phyloP scores from a whole-genome alignment of 306 rosid genomes.

The Dicorynia guianensis region DNA sequence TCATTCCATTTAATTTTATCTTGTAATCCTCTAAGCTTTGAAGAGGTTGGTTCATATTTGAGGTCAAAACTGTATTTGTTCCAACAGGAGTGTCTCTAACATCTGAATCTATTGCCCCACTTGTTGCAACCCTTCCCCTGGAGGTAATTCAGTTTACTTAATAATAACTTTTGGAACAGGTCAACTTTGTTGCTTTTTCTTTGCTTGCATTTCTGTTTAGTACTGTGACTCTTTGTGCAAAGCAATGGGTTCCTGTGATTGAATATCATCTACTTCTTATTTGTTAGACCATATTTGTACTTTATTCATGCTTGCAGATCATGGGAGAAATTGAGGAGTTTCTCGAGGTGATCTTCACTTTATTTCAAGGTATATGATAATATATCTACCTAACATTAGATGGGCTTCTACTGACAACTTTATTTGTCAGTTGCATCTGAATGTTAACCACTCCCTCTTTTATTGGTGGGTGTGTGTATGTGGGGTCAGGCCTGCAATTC shows the following conservation, averaged over 20 bases:
- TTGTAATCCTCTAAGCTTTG: constrained; percentile 20
- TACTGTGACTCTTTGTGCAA: constrained; percentile 13
- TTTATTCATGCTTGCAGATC: constrained; percentile 52
- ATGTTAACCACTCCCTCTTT: background rate
- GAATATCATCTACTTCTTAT: background rate
- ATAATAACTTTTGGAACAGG: constrained; percentile 6
- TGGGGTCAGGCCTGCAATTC: constrained; percentile 79
- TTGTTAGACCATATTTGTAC: constrained; percentile 1
- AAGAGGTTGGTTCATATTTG: constrained; percentile 36
- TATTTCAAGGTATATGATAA: constrained; percentile 72
- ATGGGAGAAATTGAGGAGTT: constrained; percentile 82
- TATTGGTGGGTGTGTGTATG: background rate
- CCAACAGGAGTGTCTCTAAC: constrained; percentile 80
- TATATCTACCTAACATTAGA: constrained; percentile 7
- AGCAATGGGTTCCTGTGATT: constrained; percentile 8
- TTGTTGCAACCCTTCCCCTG: constrained; percentile 84
- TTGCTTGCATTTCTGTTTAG: background rate
- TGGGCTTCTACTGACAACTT: constrained; percentile 21
- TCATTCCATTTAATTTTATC: constrained; percentile 14
- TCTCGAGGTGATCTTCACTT: constrained; percentile 65
- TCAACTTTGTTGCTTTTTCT: background rate
- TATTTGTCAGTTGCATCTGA: constrained; percentile 4
- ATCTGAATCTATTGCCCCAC: constrained; percentile 74
- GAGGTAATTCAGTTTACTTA: constrained; percentile 58
- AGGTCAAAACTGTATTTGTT: constrained; percentile 88